These are phyloP conservation scores for Berberis vulgaris DNA, from an alignment of 164 flowering plant genomes.

Conservation along the genomic window DNA sequence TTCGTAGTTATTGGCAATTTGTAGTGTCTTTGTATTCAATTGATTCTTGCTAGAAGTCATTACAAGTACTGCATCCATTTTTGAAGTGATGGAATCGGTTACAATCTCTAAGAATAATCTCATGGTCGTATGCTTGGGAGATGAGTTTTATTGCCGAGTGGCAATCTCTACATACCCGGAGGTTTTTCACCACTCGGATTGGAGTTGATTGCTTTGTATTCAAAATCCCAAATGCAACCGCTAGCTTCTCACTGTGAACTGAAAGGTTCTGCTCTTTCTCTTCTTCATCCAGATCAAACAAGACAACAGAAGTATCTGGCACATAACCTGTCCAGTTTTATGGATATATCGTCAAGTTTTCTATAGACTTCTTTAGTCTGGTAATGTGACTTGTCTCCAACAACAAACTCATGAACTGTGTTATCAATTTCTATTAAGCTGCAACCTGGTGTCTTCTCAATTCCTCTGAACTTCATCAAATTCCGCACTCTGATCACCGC, in stretches of 20 bases:
- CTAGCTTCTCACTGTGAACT: conserved; percentile 10
- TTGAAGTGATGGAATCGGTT: too few species aligned
- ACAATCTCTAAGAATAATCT: too few species aligned
- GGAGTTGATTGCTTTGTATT: neutral
- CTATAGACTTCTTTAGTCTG: conserved; percentile 9
- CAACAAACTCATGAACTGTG: conserved; percentile 17
- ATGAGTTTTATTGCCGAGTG: too few species aligned
- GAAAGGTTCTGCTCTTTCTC: conserved; percentile 15
- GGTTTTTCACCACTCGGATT: too few species aligned
- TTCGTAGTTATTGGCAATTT: too few species aligned
- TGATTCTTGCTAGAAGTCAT: too few species aligned
- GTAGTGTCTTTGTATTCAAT: too few species aligned
- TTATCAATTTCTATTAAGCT: conserved; percentile 20
- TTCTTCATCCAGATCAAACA: conserved; percentile 23
- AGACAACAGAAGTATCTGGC: conserved; percentile 18
- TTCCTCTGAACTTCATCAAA: conserved; percentile 19
- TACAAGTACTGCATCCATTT: too few species aligned
- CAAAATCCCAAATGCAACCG: conserved; percentile 21
- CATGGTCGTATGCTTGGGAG: too few species aligned
- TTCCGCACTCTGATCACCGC: conserved; percentile 16
- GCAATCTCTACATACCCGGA: too few species aligned
- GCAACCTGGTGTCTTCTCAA: conserved; percentile 17
- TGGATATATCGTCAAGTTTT: conserved; percentile 16
- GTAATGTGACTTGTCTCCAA: conserved; percentile 18
- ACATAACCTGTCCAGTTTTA: conserved; percentile 17